Evolutionary conservation across 2,329 filamentous ascomycete genomes (phyloP).

Genomic region (Alternaria hordeiaustralica): DNA sequence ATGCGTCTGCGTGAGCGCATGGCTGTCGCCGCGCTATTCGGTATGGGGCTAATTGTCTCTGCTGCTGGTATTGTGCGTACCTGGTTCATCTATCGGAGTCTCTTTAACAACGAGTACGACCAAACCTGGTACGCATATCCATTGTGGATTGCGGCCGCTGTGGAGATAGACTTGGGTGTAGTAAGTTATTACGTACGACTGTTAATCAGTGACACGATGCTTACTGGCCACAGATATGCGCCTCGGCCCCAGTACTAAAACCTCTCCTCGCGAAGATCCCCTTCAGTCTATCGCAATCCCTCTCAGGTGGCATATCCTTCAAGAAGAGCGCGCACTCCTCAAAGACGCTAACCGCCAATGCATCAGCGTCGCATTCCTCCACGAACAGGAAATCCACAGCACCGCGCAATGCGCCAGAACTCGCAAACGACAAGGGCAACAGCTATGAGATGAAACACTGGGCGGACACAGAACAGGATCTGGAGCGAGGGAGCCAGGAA

Average conservation of each 20-base stretch:
- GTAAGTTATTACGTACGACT: slow-evolving; percentile 34
- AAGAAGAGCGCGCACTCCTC: slow-evolving; percentile 8
- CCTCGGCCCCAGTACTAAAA: slow-evolving; percentile 41
- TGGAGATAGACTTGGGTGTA: slow-evolving; percentile 57
- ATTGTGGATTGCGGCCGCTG: slow-evolving; percentile 55
- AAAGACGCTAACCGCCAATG: slow-evolving; percentile 9
- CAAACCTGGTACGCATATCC: slow-evolving; percentile 55
- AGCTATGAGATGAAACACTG: slow-evolving; percentile 33
- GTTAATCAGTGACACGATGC: neutral
- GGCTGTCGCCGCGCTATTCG: slow-evolving; percentile 49
- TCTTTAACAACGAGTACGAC: slow-evolving; percentile 51
- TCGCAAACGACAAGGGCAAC: slow-evolving; percentile 18
- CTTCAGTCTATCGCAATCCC: slow-evolving; percentile 26
- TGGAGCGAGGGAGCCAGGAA: slow-evolving; percentile 9
- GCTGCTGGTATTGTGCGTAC: slow-evolving; percentile 53
- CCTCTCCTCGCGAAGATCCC: slow-evolving; percentile 36
- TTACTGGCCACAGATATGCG: slow-evolving; percentile 31
- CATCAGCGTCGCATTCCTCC: slow-evolving; percentile 9
- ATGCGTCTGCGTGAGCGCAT: slow-evolving; percentile 52
- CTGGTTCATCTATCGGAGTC: slow-evolving; percentile 52
- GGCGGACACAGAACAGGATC: slow-evolving; percentile 18
- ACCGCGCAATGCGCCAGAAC: slow-evolving; percentile 17
- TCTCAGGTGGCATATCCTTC: slow-evolving; percentile 21
- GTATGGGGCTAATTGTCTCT: slow-evolving; percentile 52
- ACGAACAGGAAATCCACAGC: slow-evolving; percentile 23